Evolutionary conservation across 108 stramenopile genomes (phyloP), one percentile per base, ranked within the genome.

Genomic region (Craspedostauros australis): DNA sequence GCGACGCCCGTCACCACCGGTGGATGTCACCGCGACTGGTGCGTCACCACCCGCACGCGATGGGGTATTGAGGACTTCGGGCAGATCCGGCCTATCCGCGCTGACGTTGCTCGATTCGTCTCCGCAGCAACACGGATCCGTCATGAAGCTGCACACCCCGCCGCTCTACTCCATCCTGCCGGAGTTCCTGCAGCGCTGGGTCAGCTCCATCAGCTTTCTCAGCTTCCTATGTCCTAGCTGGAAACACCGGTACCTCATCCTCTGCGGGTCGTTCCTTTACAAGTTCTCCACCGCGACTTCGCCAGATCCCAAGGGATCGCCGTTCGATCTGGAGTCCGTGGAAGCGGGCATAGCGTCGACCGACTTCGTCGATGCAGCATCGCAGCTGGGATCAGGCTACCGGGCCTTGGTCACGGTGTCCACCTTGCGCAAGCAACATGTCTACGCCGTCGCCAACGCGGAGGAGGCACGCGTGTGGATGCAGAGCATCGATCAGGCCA

Each of bases 211-310:
- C 28, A 58, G 46, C 25, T 79, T 50, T 50, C 62, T 76, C 3
- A 49, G 33, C 4, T 60, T 60, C 21, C 67, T 85, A 53, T 45
- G 39, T 9, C 89, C 89, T 4, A 45, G 55, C 5, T 91, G 89
- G 89, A 74, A 77, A 37, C 59, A 55, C 50, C 77, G 89, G 22
- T 70, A 80, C 50, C 38, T 91, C 2, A 75, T 91, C 51, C 67
- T 75, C 5, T 49, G 85, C 38, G 89, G 89, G 30, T 69, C 62
- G n/a, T 87, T 77, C 54, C 60, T 91, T 21, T 91, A 91, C 57
- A 76, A 81, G 61, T 90, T 83, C 48, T 57, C 66, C 42, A 73
- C 80, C 44, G 53, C 64, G 27, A 6, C 60, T 32, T 64, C 72
- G 6, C 12, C 42, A 25, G 29, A 46, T 22, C 80, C 82, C 3